phyloP scores from a whole-genome alignment of 441 rosid genomes.

The Croton setiger region DNA sequence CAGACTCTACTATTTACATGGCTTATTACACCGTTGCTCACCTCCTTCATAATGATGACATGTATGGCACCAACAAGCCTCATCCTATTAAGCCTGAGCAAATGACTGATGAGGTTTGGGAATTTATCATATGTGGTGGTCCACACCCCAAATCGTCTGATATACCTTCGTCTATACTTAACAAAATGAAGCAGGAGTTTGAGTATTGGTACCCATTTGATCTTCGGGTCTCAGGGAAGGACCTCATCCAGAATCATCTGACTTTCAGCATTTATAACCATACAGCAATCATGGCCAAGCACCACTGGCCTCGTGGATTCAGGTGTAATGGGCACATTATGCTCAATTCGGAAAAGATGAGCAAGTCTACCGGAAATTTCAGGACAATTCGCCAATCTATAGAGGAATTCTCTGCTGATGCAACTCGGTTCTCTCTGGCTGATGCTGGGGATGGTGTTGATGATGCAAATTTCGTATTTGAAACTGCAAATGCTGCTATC shows the following conservation, averaged over 20 bases:
- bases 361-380: conserved; percentile 95
- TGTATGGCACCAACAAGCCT: conserved; percentile 49
- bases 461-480: conserved; percentile 91
- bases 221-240: conserved; percentile 95
- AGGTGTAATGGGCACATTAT: conserved; percentile 96
- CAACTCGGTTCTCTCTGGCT: conserved; percentile 82
- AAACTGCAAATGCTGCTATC: conserved; percentile 88
- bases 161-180: conserved; percentile 52
- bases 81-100: conserved; percentile 57
- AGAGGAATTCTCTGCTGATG: conserved; percentile 87
- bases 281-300: conserved; percentile 71
- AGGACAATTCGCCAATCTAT: conserved; percentile 80
- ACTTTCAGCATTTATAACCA: conserved; percentile 88
- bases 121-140: conserved; percentile 73
- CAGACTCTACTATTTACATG: conserved; percentile 95
- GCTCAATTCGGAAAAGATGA: conserved; percentile 94
- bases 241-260: conserved; percentile 92
- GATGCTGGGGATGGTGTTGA: conserved; percentile 98
- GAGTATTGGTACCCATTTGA: conserved; percentile 97
- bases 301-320: conserved; percentile 92
- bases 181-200: conserved; percentile 91
- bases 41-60: conserved; percentile 70
- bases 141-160: conserved; percentile 60
- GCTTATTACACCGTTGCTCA: conserved; percentile 89
- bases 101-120: conserved; percentile 94